Percentiles rank a stretch among this genome's conserved stretches.
Evolutionary conservation across 805 yeast species (phyloP).

Genomic region (Sugiyamaella floridensis): DNA sequence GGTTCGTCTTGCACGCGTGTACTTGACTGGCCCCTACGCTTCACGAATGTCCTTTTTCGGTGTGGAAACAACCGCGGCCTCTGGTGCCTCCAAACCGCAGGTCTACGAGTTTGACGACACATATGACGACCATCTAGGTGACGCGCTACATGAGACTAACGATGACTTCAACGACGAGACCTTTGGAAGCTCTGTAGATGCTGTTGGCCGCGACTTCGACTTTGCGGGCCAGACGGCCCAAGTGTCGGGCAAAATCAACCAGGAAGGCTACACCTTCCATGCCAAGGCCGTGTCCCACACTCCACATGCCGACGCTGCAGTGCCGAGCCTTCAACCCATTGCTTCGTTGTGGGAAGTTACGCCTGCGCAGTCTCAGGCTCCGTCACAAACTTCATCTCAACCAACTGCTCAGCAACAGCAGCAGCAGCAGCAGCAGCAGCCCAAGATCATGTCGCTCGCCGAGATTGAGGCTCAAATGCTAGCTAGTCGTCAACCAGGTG

Average conservation of each 20-base stretch:
- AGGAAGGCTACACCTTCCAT: constrained; percentile 25
- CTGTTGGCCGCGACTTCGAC: constrained; percentile 55
- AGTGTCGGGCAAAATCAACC: constrained; percentile 26
- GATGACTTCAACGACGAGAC: constrained; percentile 80
- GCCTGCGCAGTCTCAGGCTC: constrained; percentile 7
- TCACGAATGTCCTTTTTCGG: constrained; percentile 59
- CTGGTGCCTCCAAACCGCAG: constrained; percentile 21
- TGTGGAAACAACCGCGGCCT: constrained; percentile 40
- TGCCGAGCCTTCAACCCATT: constrained; percentile 51
- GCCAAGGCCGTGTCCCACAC: constrained; percentile 33
- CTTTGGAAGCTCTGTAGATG: constrained; percentile 46
- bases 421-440: constrained; percentile 12
- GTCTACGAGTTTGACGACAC: constrained; percentile 73
- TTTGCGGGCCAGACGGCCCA: constrained; percentile 42
- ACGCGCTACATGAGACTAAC: constrained; percentile 53
- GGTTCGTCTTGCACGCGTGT: no score
- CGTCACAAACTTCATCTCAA: constrained; percentile 12
- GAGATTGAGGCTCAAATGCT: constrained; percentile 77
- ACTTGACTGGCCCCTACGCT: no score
- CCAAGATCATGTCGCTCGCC: constrained; percentile 62
- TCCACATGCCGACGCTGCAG: constrained; percentile 11
- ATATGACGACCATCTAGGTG: constrained; percentile 72
- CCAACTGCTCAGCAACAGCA: constrained; percentile 2
- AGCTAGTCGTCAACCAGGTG: constrained; percentile 34
- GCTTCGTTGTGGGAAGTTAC: constrained; percentile 59